Percentiles rank a stretch among this genome's conserved stretches.
phyloP scores from a whole-genome alignment of 2,329 filamentous ascomycete genomes.

The Alternaria brassicicola region DNA sequence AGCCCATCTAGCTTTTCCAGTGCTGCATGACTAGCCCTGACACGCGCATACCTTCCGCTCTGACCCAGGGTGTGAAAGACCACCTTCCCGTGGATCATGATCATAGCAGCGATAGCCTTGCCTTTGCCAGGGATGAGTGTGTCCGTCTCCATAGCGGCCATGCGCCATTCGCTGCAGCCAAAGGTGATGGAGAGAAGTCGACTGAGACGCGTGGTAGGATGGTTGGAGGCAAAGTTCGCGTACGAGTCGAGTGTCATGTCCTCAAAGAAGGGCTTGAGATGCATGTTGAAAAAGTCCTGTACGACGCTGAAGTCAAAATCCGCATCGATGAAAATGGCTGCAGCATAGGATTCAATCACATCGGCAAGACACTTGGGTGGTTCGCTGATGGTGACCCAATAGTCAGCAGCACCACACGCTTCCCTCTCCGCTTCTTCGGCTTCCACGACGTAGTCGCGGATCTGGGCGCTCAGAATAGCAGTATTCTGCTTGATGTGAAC shows the following conservation, averaged over 20 bases:
- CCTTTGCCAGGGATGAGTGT: constrained; percentile 55
- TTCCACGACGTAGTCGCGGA: constrained; percentile 62
- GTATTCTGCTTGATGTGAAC: constrained; percentile 66
- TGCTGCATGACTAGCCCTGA: constrained; percentile 67
- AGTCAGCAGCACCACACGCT: constrained; percentile 63
- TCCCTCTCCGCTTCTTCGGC: constrained; percentile 61
- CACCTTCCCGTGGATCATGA: constrained; percentile 76
- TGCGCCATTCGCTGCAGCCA: constrained; percentile 66
- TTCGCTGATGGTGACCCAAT: constrained; percentile 65
- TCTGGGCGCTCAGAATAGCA: constrained; percentile 58
- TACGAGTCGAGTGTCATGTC: constrained; percentile 77
- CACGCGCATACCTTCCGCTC: constrained; percentile 75
- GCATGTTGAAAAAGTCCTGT: constrained; percentile 74
- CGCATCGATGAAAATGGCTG: constrained; percentile 90
- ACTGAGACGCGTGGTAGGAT: constrained; percentile 76
- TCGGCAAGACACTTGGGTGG: constrained; percentile 83
- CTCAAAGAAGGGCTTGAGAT: constrained; percentile 78
- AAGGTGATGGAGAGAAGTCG: constrained; percentile 68
- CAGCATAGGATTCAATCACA: constrained; percentile 85
- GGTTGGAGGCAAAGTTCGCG: constrained; percentile 83
- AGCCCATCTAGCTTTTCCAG: constrained; percentile 59
- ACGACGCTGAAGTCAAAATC: constrained; percentile 77
- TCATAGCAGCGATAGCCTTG: constrained; percentile 66
- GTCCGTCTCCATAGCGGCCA: constrained; percentile 42
- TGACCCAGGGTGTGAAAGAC: constrained; percentile 66